Evolutionary conservation across 2,329 filamentous ascomycete genomes (phyloP).

Genomic region (Myriosclerotinia curreyana): DNA sequence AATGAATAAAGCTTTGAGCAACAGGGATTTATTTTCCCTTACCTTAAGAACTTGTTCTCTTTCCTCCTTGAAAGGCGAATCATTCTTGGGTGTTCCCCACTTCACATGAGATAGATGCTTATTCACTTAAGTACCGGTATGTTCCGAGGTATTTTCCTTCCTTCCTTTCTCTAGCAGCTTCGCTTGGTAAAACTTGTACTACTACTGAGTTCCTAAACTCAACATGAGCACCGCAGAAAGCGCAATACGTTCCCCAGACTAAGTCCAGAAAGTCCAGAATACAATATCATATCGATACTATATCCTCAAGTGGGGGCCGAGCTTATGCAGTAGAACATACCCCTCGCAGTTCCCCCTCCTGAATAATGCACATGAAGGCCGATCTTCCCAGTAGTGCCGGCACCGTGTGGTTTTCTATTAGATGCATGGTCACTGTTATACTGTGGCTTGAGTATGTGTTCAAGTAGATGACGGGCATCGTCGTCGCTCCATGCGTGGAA

Average conservation of each 20-base stretch:
- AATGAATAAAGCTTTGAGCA: not conserved
- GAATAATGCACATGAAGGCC: too few relatives aligned
- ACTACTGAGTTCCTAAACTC: too few relatives aligned
- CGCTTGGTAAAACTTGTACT: too few relatives aligned
- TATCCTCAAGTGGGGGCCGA: not conserved
- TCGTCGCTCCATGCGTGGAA: conserved; percentile 1
- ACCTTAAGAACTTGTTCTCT: not conserved
- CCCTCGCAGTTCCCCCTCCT: not conserved
- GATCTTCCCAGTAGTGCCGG: not conserved
- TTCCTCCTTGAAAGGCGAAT: not conserved
- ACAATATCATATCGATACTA: too few relatives aligned
- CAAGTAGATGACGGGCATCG: not conserved
- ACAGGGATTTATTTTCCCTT: not conserved
- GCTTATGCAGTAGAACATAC: not conserved
- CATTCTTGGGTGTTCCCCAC: too few relatives aligned
- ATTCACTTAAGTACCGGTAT: too few relatives aligned
- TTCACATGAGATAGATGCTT: too few relatives aligned
- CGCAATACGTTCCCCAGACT: too few relatives aligned
- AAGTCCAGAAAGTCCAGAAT: too few relatives aligned
- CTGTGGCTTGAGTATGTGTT: not conserved
- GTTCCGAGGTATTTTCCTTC: too few relatives aligned
- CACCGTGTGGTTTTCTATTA: not conserved
- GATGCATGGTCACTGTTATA: not conserved
- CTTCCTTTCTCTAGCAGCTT: too few relatives aligned
- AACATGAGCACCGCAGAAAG: too few relatives aligned